Percentiles rank a stretch among this genome's conserved stretches.
Conservation (phyloP, 371 early-diverging fungal genomes). For the Umbelopsis sp. region DNA sequence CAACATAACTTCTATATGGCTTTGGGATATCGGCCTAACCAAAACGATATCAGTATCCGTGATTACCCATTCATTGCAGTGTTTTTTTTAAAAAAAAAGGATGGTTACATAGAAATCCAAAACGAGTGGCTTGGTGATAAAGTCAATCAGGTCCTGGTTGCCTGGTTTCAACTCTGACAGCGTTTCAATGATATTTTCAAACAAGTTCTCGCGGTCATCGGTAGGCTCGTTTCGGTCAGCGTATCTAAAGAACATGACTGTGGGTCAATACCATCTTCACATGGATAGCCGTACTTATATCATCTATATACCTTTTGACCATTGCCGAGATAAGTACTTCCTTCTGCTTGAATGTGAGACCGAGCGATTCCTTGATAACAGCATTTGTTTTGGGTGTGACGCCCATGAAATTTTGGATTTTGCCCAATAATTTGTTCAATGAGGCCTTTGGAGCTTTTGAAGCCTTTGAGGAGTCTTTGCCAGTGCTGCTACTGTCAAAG, state of each 20-base stretch:
- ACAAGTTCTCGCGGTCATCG: constrained; percentile 48
- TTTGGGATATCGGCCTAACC: constrained; percentile 44
- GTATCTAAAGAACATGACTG: not conserved
- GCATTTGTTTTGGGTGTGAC: constrained; percentile 31
- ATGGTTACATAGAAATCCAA: constrained; percentile 36
- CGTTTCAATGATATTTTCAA: constrained; percentile 49
- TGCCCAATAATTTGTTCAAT: constrained; percentile 23
- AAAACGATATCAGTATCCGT: constrained; percentile 6
- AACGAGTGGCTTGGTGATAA: constrained; percentile 37
- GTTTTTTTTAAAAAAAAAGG: not conserved
- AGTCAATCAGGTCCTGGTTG: constrained; percentile 33
- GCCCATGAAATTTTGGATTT: constrained; percentile 33
- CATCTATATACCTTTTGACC: constrained; percentile 35
- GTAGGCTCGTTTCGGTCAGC: constrained; percentile 30
- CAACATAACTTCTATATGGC: constrained; percentile 46
- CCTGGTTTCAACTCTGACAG: constrained; percentile 38
- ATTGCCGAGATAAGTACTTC: constrained; percentile 28
- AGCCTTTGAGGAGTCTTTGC: not conserved
- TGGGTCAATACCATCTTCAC: not conserved
- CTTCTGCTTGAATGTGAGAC: constrained; percentile 36
- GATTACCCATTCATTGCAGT: not conserved
- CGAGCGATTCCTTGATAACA: constrained; percentile 37
- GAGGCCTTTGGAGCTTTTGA: constrained; percentile 4
- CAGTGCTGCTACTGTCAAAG: not conserved
- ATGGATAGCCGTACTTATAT: not conserved